phyloP scores from a whole-genome alignment of 441 rosid genomes.

The Populus hybrid region DNA sequence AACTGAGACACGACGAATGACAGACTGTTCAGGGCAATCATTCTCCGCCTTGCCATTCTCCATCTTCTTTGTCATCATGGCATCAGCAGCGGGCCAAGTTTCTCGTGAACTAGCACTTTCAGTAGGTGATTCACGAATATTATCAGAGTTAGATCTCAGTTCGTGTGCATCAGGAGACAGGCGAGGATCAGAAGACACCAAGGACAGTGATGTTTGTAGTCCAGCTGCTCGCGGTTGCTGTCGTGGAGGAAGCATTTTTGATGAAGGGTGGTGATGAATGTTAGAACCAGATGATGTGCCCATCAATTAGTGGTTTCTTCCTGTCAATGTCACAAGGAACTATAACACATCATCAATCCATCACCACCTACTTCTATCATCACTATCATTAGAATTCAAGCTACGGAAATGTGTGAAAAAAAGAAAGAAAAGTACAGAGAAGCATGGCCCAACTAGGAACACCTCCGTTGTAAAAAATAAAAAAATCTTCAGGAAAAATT shows the following conservation, averaged over 20 bases:
- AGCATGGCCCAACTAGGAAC: not conserved
- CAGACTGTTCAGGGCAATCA: conserved; percentile 63
- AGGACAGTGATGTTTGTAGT: conserved; percentile 64
- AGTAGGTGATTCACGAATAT: conserved; percentile 81
- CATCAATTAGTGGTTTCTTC: conserved; percentile 39
- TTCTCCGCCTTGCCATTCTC: conserved; percentile 66
- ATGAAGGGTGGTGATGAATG: conserved; percentile 52
- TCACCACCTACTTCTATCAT: not conserved
- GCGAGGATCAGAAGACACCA: conserved; percentile 61
- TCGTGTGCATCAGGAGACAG: conserved; percentile 55
- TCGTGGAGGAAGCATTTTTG: conserved; percentile 83
- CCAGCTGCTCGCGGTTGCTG: conserved; percentile 67
- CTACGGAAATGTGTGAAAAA: not conserved
- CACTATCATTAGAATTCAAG: not conserved
- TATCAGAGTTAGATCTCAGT: conserved; percentile 65
- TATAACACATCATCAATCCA: not conserved
- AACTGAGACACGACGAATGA: conserved; percentile 57
- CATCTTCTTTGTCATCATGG: conserved; percentile 53
- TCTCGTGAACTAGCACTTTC: conserved; percentile 97
- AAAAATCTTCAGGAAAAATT: too few species aligned
- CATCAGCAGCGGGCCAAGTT: conserved; percentile 84
- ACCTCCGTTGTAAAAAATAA: too few species aligned
- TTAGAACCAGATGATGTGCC: conserved; percentile 86
- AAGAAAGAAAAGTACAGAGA: not conserved
- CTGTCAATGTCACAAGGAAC: conserved; percentile 20